These are phyloP conservation scores for Ogataea trehalophila DNA, from an alignment of 805 yeast genomes.

Conservation along the genomic window DNA sequence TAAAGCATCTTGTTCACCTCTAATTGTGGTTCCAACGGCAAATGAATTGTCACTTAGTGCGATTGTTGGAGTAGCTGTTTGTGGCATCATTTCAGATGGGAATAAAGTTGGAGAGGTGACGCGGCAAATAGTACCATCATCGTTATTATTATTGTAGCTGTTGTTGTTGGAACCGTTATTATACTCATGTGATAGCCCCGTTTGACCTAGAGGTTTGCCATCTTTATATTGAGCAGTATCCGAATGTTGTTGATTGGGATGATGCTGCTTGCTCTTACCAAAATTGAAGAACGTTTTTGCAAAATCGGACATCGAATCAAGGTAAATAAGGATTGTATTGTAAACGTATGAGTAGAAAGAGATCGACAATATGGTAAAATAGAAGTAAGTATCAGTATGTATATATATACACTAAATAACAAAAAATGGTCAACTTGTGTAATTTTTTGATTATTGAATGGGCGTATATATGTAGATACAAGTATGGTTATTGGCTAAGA, in stretches of 20 bases:
- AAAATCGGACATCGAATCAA: conserved; percentile 33
- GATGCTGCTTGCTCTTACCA: conserved; percentile 15
- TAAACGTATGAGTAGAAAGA: background rate
- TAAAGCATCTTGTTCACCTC: conserved; percentile 30
- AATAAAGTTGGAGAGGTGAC: conserved; percentile 16
- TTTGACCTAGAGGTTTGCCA: no score
- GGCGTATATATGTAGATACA: no score
- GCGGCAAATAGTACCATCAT: background rate
- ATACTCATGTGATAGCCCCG: conserved; percentile 2
- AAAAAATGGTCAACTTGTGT: no score
- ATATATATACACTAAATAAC: no score
- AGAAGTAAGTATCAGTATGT: no score
- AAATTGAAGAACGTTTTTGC: conserved; percentile 36
- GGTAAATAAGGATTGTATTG: background rate
- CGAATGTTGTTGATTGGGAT: background rate
- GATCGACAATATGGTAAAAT: background rate
- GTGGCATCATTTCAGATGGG: conserved; percentile 36
- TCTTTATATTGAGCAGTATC: background rate
- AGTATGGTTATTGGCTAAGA: no score
- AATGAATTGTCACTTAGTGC: conserved; percentile 58
- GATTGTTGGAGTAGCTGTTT: conserved; percentile 60
- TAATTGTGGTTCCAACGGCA: conserved; percentile 65
- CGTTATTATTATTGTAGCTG: conserved; percentile 4
- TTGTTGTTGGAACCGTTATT: conserved; percentile 10
- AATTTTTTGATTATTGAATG: no score